Percentiles rank a stretch among this genome's conserved stretches.
Conservation (phyloP, 148 eudicot genomes). For the Persicaria maculosa region DNA sequence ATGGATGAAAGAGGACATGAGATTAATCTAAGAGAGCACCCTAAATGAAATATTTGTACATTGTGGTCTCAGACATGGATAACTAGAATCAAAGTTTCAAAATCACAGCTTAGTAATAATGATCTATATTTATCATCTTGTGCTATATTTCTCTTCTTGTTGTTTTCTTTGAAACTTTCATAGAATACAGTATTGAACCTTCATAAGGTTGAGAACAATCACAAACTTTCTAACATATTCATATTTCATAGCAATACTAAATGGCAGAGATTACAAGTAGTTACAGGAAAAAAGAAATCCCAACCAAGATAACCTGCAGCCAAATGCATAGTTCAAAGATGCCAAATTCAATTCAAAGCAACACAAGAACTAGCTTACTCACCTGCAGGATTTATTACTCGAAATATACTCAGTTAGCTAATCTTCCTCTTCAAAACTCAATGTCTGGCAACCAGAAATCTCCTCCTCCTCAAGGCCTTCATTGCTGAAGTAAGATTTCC, state of each 20-base stretch:
- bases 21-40: no score
- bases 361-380: slow-evolving; percentile 1
- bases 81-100: no score
- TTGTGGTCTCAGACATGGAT: no score
- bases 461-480: slow-evolving; percentile 23
- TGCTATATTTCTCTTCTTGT: no score
- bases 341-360: neutral
- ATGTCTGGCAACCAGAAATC: slow-evolving; percentile 18
- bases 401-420: slow-evolving; percentile 7
- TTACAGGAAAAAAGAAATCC: slow-evolving; percentile 4
- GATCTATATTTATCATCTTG: no score
- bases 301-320: slow-evolving; percentile 5
- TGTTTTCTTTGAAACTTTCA: no score
- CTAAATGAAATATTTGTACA: no score
- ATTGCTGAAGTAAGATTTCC: slow-evolving; percentile 43
- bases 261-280: slow-evolving; percentile 12
- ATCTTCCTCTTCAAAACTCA: slow-evolving; percentile 8
- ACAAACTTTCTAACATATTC: slow-evolving; percentile 1
- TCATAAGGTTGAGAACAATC: slow-evolving; percentile 6
- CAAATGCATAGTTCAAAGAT: slow-evolving; percentile 1
- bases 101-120: no score
- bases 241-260: slow-evolving; percentile 1
- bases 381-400: slow-evolving; percentile 8
- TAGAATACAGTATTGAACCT: no score
- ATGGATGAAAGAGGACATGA: no score